A percentile compares a stretch with the other conserved stretches of the same genome.
phyloP scores from a whole-genome alignment of 202 grass and related monocot genomes.

The Setaria italica region DNA sequence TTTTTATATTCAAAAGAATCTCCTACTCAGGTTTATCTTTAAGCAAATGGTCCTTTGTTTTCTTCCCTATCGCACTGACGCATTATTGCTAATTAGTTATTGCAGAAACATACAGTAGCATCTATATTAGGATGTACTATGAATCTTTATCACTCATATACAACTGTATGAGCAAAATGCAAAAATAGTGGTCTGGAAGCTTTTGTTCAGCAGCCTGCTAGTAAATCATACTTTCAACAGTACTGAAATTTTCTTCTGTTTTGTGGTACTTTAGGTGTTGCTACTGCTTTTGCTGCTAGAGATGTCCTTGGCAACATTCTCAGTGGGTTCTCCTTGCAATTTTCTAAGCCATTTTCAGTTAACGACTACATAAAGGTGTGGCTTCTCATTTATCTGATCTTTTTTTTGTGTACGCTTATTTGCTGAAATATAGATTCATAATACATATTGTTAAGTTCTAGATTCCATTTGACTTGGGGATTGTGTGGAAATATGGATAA shows the following conservation, averaged over 20 bases:
- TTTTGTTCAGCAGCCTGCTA: conserved; percentile 18
- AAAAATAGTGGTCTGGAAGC: neutral
- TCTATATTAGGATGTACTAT: conserved; percentile 26
- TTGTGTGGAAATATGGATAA: neutral
- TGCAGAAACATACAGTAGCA: neutral
- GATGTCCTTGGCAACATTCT: conserved; percentile 96
- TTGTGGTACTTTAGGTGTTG: conserved; percentile 66
- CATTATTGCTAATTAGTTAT: conserved; percentile 4
- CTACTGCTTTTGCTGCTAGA: conserved; percentile 98
- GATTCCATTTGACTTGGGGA: neutral
- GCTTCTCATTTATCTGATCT: conserved; percentile 27
- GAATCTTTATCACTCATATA: conserved; percentile 14
- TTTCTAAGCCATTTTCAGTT: conserved; percentile 82
- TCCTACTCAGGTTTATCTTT: conserved; percentile 2
- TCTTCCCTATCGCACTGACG: neutral
- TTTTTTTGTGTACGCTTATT: conserved; percentile 1
- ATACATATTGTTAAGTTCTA: neutral
- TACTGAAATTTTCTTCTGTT: conserved; percentile 18
- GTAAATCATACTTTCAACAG: conserved; percentile 15
- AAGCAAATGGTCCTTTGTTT: neutral
- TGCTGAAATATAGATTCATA: conserved; percentile 11
- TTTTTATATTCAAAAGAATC: neutral
- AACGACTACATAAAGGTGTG: conserved; percentile 92
- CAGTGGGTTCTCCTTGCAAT: conserved; percentile 90
- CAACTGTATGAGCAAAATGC: neutral